Percentiles rank a stretch among this genome's conserved stretches.
phyloP scores from a whole-genome alignment of 495 filamentous ascomycete species.

The Penicillium goetzii region DNA sequence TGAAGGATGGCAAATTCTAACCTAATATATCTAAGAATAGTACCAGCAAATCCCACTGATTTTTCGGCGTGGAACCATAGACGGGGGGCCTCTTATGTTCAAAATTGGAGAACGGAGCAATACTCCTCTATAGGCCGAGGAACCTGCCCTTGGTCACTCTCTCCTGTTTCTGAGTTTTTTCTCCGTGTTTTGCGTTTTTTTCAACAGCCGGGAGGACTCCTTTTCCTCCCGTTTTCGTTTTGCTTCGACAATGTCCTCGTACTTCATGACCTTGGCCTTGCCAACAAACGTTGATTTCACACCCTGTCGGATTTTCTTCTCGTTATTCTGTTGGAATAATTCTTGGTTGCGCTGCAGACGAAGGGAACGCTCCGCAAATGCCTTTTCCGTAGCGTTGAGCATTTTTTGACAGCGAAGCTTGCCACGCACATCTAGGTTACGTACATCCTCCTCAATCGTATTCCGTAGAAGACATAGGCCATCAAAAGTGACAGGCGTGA shows the following conservation, averaged over 20 bases:
- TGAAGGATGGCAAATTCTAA: too few species aligned
- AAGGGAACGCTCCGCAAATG: not conserved
- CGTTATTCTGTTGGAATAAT: not conserved
- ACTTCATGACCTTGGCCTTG: not conserved
- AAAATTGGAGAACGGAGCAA: constrained; percentile 3
- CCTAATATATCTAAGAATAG: too few species aligned
- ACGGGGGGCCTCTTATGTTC: too few species aligned
- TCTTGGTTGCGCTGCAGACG: not conserved
- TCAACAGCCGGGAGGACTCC: not conserved
- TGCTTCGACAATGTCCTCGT: not conserved
- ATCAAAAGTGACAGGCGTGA: not conserved
- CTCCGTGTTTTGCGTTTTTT: not conserved
- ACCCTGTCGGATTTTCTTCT: not conserved
- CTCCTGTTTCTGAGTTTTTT: not conserved
- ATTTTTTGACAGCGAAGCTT: not conserved
- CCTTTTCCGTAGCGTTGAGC: not conserved
- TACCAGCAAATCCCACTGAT: too few species aligned
- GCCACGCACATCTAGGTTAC: not conserved
- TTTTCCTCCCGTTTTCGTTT: not conserved
- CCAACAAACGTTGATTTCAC: not conserved
- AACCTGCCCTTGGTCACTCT: not conserved
- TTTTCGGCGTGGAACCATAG: too few species aligned
- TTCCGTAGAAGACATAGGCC: not conserved
- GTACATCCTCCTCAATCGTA: not conserved
- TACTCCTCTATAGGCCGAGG: not conserved